Evolutionary conservation across 257 asterid genomes (phyloP), one percentile per base, ranked within the genome.

Genomic region (Perilla frutescens): DNA sequence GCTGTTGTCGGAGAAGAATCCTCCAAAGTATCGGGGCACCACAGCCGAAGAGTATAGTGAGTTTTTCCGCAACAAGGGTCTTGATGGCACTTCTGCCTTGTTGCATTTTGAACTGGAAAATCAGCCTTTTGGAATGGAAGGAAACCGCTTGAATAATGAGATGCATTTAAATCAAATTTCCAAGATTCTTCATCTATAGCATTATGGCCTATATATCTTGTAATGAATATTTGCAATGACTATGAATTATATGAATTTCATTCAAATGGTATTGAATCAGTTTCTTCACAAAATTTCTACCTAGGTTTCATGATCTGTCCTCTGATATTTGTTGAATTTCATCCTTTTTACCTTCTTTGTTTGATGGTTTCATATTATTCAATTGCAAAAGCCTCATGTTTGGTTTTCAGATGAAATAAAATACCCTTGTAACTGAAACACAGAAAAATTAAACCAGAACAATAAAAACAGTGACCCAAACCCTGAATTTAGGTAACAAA

Each of bases 1-100:
- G 77, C 54, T 85, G 5, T 45, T 76, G 41, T 80, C 86, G 0
- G 83, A 82, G 41, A 76, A 66, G 5, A 73, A 82, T 48, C 84
- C 87, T 4, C 80, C 81, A 1, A 72, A 82, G 77, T 86, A 84
- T 58, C 67, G 81, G 37, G 3, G 3, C 37, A 34, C 37, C 37
- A 34, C 37, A 34, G 37, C 37, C 4, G 37, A 34, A 34, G 37
- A 34, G 37, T 34, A 34, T 34, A 34, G 37, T 34, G 2, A 68
- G 50, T 11, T 15, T 75, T 72, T 3, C 6, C 55, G 71, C 31
- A 60, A 74, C 75, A 82, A 79, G 76, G 86, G 84, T 11, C 84
- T 82, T 7, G 81, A 50, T 73, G 84, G 84, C 51, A 78, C 75
- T 29, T 73, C 82, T 7, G 60, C 82, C 0, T 65, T 80, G 78